Conservation (phyloP, 2,329 filamentous ascomycete species). For the Geoglossum cookeanum region DNA sequence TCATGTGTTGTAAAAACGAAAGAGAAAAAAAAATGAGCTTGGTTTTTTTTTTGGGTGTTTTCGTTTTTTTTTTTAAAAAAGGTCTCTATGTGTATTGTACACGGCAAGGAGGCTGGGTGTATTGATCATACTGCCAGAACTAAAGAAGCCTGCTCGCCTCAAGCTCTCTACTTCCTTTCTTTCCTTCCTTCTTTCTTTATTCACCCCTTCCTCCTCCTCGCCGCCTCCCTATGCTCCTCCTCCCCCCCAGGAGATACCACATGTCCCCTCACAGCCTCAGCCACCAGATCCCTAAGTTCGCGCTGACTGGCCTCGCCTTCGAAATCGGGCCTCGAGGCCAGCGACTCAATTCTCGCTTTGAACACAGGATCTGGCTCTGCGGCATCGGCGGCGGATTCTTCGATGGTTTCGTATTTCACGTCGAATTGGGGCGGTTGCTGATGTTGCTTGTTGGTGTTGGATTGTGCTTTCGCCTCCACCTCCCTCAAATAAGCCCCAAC, state of each 20-base stretch:
- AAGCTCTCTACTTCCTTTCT: too few relatives aligned
- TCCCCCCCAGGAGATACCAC: constrained; percentile 31
- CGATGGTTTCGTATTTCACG: constrained; percentile 59
- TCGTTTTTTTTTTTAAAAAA: too few relatives aligned
- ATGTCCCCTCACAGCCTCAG: constrained; percentile 57
- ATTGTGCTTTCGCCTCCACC: not conserved
- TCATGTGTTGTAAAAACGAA: too few relatives aligned
- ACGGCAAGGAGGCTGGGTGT: too few relatives aligned
- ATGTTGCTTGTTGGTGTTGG: constrained; percentile 29
- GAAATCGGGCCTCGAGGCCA: constrained; percentile 71
- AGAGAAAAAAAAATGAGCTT: too few relatives aligned
- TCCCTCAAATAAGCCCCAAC: constrained; percentile 51
- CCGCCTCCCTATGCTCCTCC: constrained; percentile 34
- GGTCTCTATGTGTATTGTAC: too few relatives aligned
- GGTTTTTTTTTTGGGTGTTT: too few relatives aligned
- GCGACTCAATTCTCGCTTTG: constrained; percentile 66
- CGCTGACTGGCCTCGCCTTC: constrained; percentile 61
- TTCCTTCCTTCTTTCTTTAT: too few relatives aligned
- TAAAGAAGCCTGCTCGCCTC: too few relatives aligned
- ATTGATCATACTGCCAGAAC: too few relatives aligned
- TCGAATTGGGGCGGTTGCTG: constrained; percentile 52
- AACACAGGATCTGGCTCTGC: constrained; percentile 58
- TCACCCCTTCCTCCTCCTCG: not conserved
- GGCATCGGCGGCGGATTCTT: constrained; percentile 10
- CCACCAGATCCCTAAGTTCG: constrained; percentile 57